Evolutionary conservation across 495 filamentous ascomycete species (phyloP).

Genomic region (Penicillium mononematosum): DNA sequence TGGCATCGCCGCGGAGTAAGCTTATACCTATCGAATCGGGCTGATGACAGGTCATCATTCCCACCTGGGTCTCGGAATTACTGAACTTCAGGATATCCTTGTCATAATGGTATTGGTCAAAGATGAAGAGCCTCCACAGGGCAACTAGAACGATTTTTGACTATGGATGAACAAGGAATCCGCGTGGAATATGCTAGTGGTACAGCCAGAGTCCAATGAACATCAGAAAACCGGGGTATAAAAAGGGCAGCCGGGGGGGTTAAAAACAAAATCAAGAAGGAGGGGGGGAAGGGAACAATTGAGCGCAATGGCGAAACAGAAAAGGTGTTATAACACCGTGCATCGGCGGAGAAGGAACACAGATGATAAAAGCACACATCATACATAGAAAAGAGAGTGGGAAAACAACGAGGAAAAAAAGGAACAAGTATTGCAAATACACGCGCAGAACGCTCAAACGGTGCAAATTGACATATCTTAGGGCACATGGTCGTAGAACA

Average conservation of each 20-base stretch:
- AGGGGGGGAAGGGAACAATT: conserved; percentile 7
- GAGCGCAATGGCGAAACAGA: conserved; percentile 14
- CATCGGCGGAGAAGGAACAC: conserved; percentile 12
- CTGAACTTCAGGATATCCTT: background rate
- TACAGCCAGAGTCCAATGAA: conserved; percentile 42
- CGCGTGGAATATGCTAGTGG: conserved; percentile 28
- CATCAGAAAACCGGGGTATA: conserved; percentile 39
- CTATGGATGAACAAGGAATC: conserved; percentile 21
- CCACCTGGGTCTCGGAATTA: background rate
- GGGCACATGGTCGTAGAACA: conserved; percentile 26
- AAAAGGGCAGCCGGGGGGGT: conserved; percentile 24
- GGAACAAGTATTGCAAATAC: conserved; percentile 19
- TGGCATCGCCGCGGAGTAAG: background rate
- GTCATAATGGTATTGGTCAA: background rate
- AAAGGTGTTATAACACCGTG: conserved; percentile 25
- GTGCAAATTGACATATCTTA: conserved; percentile 28
- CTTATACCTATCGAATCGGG: conserved; percentile 6
- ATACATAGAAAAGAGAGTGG: conserved; percentile 24
- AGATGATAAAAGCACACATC: conserved; percentile 19
- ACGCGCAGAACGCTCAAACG: conserved; percentile 26
- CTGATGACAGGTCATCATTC: conserved; percentile 8
- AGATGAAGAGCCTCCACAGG: conserved; percentile 6
- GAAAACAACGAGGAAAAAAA: conserved; percentile 10
- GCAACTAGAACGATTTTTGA: conserved; percentile 19
- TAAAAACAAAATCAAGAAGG: conserved; percentile 7